Evolutionary conservation across 345 rosid species (phyloP), one percentile per base, ranked within the genome.

Genomic region (Firmiana major): DNA sequence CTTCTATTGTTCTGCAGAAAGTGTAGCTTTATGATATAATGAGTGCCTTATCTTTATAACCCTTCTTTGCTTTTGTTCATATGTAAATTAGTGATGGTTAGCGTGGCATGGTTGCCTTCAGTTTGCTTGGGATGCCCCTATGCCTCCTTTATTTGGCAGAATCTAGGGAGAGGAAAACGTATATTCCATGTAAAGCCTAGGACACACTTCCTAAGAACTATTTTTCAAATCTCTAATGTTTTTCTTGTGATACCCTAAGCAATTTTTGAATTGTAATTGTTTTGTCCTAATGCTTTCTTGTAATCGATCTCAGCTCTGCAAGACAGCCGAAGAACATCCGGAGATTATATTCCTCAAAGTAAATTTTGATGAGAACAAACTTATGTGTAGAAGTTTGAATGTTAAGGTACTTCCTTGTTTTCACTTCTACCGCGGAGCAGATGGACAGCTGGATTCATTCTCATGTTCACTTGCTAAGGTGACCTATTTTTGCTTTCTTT

Each of bases 391-490:
- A 85, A 90, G 89, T 84, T 88, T 94, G 88, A 94, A 90, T 46
- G 97, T 94, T 51, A 90, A 86, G 79, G 97, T 94, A 70, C 89
- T 94, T 80, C 98, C 98, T 24, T 91, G 82, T 78, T 94, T 94
- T 68, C 97, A 94, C 83, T 91, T 92, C 49, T 94, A 92, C 74
- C 93, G 97, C 0, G 95, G 95, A 26, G 91, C 92, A 34, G 86
- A 92, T 31, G 98, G 97, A 75, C 94, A 85, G 77, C 81, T 94
- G n/a, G 98, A 94, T 69, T 90, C 98, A 36, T 94, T 92, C 81
- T 90, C 98, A 6, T 94, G 98, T 78, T 94, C 97, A 43, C 93
- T 94, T 62, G 92, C 89, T 49, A 94, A 94, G 94, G 98, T 91
- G 26, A 77, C 90, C 24, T 51, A 12, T 66, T 60, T n/a, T n/a